Evolutionary conservation across 2,329 filamentous ascomycete species (phyloP), one percentile per base, ranked within the genome.

Genomic region (Incumbomyces lentus): DNA sequence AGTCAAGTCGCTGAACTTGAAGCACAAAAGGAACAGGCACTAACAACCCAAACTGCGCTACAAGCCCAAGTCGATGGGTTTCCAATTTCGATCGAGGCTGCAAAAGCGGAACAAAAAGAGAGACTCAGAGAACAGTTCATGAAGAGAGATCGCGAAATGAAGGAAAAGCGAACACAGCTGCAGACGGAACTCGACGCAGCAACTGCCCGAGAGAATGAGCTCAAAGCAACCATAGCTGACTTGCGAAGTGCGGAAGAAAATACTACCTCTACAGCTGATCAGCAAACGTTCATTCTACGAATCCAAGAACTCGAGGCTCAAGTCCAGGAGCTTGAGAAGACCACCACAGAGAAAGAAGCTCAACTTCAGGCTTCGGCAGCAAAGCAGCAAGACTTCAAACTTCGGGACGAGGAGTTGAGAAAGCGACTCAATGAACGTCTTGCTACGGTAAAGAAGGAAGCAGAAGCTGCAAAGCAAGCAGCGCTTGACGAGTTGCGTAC

Each of bases 391-490:
- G 65, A 70, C 44, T 58, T 71, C 47, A 68, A 74, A 40, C 65
- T 70, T 48, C 62, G 65, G 10, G 61, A 69, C 1, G 73, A 75
- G 45, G 76, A 81, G 50, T 68, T 83, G 13, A 84, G 89, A 58
- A 31, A 78, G 26, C 79, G 74, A 10, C 71, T 85, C 49, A 84
- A 84, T 57, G 80, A 78, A 59, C 86, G 84, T 60, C 71, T 94
- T 13, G 65, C 61, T 7, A 76, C 81, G 41, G 65, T 71, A 10
- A 71, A 67, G 51, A 66, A 71, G 40, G 71, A 73, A 50, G 53
- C 75, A 6, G 68, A 74, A 53, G 67, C 66, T 39, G 56, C 76
- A 14, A 70, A 65, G 42, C 57, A 49, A 14, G 35, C 53, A 31
- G 53, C 52, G 19, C 49, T 57, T 12, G 51, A 56, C 18, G 52